These are phyloP conservation scores for Neurospora sp. DNA, from an alignment of 495 filamentous ascomycete species.

Conservation along the genomic window DNA sequence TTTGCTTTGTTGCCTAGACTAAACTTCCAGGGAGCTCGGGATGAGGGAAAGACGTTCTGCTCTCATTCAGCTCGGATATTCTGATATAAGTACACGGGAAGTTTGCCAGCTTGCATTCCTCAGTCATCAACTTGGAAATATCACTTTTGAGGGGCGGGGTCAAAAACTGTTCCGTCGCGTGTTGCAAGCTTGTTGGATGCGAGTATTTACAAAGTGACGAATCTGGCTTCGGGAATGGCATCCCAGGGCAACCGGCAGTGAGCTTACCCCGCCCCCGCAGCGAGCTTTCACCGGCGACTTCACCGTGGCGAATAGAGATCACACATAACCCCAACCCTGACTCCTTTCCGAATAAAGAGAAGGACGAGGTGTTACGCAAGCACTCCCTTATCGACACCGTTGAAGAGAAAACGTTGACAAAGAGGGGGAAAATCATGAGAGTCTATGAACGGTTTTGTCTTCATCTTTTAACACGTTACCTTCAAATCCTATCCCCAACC, in stretches of 20 bases:
- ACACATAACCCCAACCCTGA: not conserved
- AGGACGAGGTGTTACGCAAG: not conserved
- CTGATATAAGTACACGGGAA: not conserved
- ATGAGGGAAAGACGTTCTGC: not conserved
- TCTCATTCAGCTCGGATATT: not conserved
- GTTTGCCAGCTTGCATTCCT: not conserved
- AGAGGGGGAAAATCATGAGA: not conserved
- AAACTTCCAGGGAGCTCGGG: not conserved
- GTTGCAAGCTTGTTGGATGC: not conserved
- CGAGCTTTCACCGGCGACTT: not conserved
- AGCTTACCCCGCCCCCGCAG: not conserved
- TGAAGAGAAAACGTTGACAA: not conserved
- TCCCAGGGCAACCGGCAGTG: not conserved
- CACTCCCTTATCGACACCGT: not conserved
- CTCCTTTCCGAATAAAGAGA: not conserved
- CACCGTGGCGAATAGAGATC: too few relatives aligned
- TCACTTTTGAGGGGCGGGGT: not conserved
- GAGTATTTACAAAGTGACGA: not conserved
- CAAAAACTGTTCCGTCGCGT: not conserved
- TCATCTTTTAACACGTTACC: too few relatives aligned
- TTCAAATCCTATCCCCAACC: too few relatives aligned
- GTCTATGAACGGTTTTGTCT: not conserved
- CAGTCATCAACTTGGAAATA: not conserved
- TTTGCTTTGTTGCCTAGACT: not conserved
- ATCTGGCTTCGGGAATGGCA: not conserved